phyloP scores from a whole-genome alignment of 2,329 filamentous ascomycete species.

The Ceratocystis alfenasii region DNA sequence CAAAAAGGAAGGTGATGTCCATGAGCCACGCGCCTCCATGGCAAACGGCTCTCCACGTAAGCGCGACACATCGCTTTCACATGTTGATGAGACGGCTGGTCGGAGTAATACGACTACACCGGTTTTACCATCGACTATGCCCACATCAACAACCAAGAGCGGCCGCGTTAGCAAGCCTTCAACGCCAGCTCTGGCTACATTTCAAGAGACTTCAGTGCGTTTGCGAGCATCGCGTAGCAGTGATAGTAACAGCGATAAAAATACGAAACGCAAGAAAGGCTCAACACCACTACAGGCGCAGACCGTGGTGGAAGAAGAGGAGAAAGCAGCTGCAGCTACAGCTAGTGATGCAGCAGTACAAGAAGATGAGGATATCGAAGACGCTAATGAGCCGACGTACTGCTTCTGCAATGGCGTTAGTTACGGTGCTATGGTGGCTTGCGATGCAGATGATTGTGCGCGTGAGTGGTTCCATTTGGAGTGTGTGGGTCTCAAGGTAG shows the following conservation, averaged over 20 bases:
- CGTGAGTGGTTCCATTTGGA: constrained; percentile 76
- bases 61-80: constrained; percentile 13
- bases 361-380: constrained; percentile 46
- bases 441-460: constrained; percentile 59
- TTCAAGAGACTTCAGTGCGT: constrained; percentile 41
- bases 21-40: constrained; percentile 26
- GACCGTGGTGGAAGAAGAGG: constrained; percentile 10
- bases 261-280: constrained; percentile 22
- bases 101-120: constrained; percentile 31
- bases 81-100: constrained; percentile 17
- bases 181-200: constrained; percentile 48
- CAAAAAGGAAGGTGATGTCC: constrained; percentile 37
- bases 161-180: constrained; percentile 55
- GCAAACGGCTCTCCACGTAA: constrained; percentile 16
- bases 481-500: constrained; percentile 67
- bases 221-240: constrained; percentile 42
- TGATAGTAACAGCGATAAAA: constrained; percentile 27
- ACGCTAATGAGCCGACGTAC: constrained; percentile 60
- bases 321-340: constrained; percentile 31
- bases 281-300: constrained; percentile 16
- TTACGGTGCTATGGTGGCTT: constrained; percentile 76
- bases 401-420: constrained; percentile 71
- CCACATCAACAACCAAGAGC: constrained; percentile 50
- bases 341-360: constrained; percentile 16
- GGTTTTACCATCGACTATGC: constrained; percentile 32